These are phyloP conservation scores for Chlamydomonas eustigma DNA, from an alignment of 139 green algal species.

Conservation along the genomic window DNA sequence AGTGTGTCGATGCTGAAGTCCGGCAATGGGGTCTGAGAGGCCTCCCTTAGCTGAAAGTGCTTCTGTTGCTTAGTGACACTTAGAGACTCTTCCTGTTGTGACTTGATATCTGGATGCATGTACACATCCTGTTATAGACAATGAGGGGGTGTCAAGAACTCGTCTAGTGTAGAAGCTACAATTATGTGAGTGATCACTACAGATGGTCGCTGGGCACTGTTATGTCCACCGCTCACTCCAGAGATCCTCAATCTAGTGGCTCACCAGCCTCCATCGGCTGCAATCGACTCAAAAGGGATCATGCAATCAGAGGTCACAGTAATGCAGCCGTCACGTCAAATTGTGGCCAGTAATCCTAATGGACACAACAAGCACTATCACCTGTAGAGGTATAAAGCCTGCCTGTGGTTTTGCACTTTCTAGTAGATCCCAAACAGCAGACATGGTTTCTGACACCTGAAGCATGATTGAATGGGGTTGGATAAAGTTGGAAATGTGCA, in stretches of 20 bases:
- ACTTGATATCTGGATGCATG: slow-evolving; percentile 5
- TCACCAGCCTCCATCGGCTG: too few relatives aligned
- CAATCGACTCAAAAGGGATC: not conserved
- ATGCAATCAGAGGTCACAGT: not conserved
- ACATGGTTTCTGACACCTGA: not conserved
- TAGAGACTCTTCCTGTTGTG: not conserved
- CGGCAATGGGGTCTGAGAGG: not conserved
- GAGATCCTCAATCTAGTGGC: too few relatives aligned
- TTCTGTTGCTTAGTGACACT: not conserved
- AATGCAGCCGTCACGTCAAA: not conserved
- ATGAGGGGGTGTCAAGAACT: too few relatives aligned
- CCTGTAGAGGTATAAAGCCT: slow-evolving; percentile 11
- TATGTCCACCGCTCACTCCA: too few relatives aligned
- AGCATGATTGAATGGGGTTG: not conserved
- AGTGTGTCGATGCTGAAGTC: not conserved
- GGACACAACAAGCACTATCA: not conserved
- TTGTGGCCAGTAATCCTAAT: not conserved
- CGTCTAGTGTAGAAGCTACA: too few relatives aligned
- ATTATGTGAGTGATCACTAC: too few relatives aligned
- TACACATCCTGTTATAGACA: slow-evolving; percentile 6
- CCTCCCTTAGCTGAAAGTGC: not conserved
- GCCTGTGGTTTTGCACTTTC: not conserved
- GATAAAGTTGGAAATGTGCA: not conserved
- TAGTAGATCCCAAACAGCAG: not conserved
- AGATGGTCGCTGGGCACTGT: too few relatives aligned